phyloP scores from a whole-genome alignment of 75 land plant species.

The Selaginella tamariscina region DNA sequence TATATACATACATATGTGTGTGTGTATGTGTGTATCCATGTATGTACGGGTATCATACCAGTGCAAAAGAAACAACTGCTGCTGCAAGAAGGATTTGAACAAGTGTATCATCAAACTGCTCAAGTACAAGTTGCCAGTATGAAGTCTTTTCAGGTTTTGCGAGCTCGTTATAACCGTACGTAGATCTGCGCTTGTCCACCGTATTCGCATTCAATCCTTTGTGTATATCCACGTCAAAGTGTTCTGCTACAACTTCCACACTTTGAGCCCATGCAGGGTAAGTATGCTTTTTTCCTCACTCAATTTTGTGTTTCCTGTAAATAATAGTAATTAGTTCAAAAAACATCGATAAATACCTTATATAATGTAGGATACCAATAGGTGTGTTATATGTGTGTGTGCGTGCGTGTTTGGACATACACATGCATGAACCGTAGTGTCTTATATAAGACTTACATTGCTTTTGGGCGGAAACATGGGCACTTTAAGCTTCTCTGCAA shows the following conservation, averaged over 20 bases:
- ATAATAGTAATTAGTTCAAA: not conserved
- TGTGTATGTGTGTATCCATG: too few species aligned
- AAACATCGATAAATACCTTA: not conserved
- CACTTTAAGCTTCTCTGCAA: not conserved
- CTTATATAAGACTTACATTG: too few species aligned
- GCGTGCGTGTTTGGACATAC: too few species aligned
- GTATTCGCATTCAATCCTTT: slow-evolving; percentile 33
- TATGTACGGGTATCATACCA: too few species aligned
- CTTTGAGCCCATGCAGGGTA: slow-evolving; percentile 61
- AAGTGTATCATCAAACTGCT: slow-evolving; percentile 77
- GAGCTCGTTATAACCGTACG: slow-evolving; percentile 60
- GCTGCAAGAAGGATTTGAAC: slow-evolving; percentile 70
- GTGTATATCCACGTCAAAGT: slow-evolving; percentile 24
- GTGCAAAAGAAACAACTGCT: slow-evolving; percentile 62
- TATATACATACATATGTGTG: too few species aligned
- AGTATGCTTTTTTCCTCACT: not conserved
- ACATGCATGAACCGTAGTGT: too few species aligned
- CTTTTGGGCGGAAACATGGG: not conserved
- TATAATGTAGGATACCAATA: too few species aligned
- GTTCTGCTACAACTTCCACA: slow-evolving; percentile 31
- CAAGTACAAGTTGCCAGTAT: slow-evolving; percentile 45
- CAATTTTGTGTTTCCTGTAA: not conserved
- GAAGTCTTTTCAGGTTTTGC: slow-evolving; percentile 51
- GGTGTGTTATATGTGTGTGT: too few species aligned
- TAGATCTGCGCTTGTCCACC: slow-evolving; percentile 25